Evolutionary conservation across 1,284 basidiomycete genomes (phyloP), one percentile per base, ranked within the genome.

Genomic region (Trichosporon faecale): DNA sequence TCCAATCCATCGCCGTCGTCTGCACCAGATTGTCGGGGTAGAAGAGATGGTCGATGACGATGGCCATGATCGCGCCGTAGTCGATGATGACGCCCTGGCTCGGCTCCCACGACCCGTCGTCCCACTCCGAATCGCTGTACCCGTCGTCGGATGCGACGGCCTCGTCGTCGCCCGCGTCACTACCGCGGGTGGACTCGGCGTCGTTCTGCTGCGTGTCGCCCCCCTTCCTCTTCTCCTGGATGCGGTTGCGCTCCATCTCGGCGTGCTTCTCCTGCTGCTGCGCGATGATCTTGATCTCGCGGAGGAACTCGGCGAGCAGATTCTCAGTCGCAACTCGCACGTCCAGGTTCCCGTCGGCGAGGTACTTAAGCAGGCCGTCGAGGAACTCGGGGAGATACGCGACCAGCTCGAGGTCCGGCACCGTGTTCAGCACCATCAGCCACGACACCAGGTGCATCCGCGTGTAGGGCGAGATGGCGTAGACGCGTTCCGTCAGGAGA

Each of bases 381-480:
- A 99, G 84, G 81, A 99, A 97, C 76, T 96, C 91, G 0, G 97
- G 96, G 18, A 99, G 88, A 84, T 93, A 97, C 33, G 91, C 90
- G 65, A 99, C 92, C 25, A 99, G 87, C 81, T 99, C 95, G 66
- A 99, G 86, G 79, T 99, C 95, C 1, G 97, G 97, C 0, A 99
- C 93, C 5, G 95, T 97, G 79, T 98, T 95, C 49, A 99, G 88
- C 1, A 98, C 93, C 64, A 90, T 93, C 73, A 99, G 92, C 97
- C 97, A 99, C 9, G 93, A 92, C 55, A 98, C 93, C 33, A 99
- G 88, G 81, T 96, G 99, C 82, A 93, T 98, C 74, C 97, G 87
- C 0, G 96, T 97, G 81, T 98, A 96, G 0, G 97, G 96, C 79
- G 91, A 96, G 78, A 98, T 86, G 75, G 98, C 96, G 78, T 96